Conservation (phyloP, 108 stramenopile genomes). For the Cyclotella kingstonii region DNA sequence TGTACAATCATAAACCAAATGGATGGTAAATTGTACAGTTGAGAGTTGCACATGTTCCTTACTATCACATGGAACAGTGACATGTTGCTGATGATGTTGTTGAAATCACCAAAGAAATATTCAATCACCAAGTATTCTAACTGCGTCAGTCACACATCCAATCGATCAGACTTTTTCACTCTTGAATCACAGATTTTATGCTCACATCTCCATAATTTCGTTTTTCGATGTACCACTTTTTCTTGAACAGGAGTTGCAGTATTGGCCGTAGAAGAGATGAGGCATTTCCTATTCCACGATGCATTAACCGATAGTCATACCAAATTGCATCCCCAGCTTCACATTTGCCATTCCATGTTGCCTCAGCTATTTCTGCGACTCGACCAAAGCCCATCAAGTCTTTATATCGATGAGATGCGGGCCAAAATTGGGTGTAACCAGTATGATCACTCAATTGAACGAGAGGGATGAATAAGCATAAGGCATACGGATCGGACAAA, state of each 20-base stretch:
- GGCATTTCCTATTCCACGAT: constrained; percentile 54
- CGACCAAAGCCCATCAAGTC: constrained; percentile 54
- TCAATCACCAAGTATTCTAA: too few species aligned
- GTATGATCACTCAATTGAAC: constrained; percentile 54
- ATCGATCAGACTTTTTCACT: too few species aligned
- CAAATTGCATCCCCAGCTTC: constrained; percentile 48
- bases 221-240: constrained; percentile 53
- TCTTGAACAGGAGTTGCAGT: constrained; percentile 54
- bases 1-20: too few species aligned
- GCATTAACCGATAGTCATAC: constrained; percentile 67
- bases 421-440: constrained; percentile 73
- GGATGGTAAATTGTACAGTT: too few species aligned
- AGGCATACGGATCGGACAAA: constrained; percentile 49
- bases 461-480: constrained; percentile 63
- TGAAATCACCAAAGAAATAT: too few species aligned
- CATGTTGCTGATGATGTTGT: too few species aligned
- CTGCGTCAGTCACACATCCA: too few species aligned
- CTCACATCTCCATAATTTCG: constrained; percentile 52
- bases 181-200: too few species aligned
- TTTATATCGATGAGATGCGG: constrained; percentile 45
- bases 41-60: too few species aligned
- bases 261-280: constrained; percentile 43
- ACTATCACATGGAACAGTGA: too few species aligned
- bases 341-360: constrained; percentile 46
- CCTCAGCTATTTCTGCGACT: constrained; percentile 41